Conservation (phyloP, 257 asterid genomes). For the Mentha longifolia region DNA sequence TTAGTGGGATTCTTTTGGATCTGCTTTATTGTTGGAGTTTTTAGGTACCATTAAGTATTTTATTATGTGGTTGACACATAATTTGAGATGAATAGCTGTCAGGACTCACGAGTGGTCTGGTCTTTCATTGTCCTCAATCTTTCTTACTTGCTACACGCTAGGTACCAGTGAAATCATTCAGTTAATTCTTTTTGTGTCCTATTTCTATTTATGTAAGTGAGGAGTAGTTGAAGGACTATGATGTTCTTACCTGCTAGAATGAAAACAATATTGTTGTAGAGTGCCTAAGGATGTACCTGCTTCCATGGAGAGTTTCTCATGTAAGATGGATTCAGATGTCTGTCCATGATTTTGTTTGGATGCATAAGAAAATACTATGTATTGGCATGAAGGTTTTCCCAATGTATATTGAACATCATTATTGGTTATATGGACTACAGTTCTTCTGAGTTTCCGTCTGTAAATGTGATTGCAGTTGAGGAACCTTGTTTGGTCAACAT, state of each 20-base stretch:
- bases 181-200: neutral
- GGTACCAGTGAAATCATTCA: constrained; percentile 14
- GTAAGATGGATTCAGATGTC: neutral
- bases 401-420: constrained; percentile 8
- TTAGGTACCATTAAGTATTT: constrained; percentile 3
- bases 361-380: constrained; percentile 6
- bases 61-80: neutral
- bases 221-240: neutral
- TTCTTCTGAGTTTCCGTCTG: neutral
- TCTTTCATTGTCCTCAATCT: neutral
- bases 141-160: neutral
- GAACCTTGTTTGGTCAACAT: constrained; percentile 67
- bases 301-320: neutral
- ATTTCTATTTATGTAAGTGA: constrained; percentile 7
- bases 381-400: constrained; percentile 12
- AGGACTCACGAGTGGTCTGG: neutral
- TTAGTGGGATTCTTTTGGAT: constrained; percentile 7
- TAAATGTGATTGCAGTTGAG: constrained; percentile 52
- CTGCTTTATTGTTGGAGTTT: constrained; percentile 16
- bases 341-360: constrained; percentile 11
- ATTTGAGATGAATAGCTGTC: constrained; percentile 22
- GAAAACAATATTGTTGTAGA: neutral
- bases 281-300: neutral
- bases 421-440: neutral
- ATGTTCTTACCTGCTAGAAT: constrained; percentile 6